Base-by-base conservation (phyloP, 768 basidiomycete genomes). In the Omphalotus guepiniiformis region DNA sequence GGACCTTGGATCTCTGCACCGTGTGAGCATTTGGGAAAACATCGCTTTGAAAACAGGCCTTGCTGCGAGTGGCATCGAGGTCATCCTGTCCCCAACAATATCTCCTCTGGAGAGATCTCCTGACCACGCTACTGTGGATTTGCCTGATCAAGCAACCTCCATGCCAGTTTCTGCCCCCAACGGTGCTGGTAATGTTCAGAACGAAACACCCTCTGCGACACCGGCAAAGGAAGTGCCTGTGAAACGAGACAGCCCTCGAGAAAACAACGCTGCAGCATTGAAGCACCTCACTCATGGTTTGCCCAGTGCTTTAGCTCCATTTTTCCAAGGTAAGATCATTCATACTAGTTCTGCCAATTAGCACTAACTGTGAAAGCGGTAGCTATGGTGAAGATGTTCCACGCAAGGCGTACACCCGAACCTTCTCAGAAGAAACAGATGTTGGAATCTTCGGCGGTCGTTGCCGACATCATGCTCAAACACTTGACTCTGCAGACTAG, bases 361-460 rank as follows among this genome's bases (percentile, higher is more conserved):
- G 23, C 29, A 15, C 3, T 21, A n/a, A n/a, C n/a, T 41, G 6
- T 29, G 15, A 16, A 9, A 35, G 12, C 39, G 46, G 13, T 25
- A 93, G 91, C 92, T 12, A 80, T 91, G 57, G 83, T 91, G 51
- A 91, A 93, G 66, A 75, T 94, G 63, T 88, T 94, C 64, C 82
- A 90, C 59, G 81, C 82, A 11, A 75, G 90, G 50, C 80, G 92
- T 16, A 89, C 81, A 58, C 78, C 82, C 8, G 93, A 95, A 56
- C 51, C 75, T 3, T 56, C 73, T 13, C 92, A 94, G 60, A 86
- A 79, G 63, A 83, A 85, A 58, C 88, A 89, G 57, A 87, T 93
- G 12, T 58, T 72, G 15, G 78, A 80, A 18, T 80, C 89, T 2
- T 85, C 91, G 0, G 67, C 73, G 39, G 66, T 80, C 15, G 63